Conservation (phyloP, 495 filamentous ascomycete species). For the Penicillium cosmopolitanum region DNA sequence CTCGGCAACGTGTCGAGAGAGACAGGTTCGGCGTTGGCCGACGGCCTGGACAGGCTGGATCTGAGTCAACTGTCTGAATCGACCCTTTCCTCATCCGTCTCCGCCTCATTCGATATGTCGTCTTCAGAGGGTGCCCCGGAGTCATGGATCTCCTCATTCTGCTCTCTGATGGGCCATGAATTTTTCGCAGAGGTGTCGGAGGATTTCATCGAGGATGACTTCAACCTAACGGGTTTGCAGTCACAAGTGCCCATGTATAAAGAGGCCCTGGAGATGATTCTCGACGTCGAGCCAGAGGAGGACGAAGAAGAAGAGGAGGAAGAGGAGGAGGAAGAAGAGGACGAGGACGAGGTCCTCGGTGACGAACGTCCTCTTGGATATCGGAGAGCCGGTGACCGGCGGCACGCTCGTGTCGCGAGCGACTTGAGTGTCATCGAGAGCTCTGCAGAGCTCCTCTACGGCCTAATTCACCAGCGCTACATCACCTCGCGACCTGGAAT, state of each 20-base stretch:
- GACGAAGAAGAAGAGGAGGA: slow-evolving; percentile 79
- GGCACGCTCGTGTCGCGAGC: slow-evolving; percentile 84
- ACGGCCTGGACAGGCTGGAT: slow-evolving; percentile 56
- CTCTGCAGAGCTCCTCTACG: slow-evolving; percentile 95
- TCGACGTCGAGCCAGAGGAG: slow-evolving; percentile 96
- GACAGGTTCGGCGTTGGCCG: slow-evolving; percentile 55
- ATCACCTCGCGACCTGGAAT: slow-evolving; percentile 97
- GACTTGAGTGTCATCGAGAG: slow-evolving; percentile 95
- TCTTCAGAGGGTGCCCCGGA: slow-evolving; percentile 84
- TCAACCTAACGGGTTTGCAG: slow-evolving; percentile 95
- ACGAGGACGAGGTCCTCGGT: slow-evolving; percentile 74
- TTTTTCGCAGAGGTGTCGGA: slow-evolving; percentile 99
- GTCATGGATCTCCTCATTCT: slow-evolving; percentile 98
- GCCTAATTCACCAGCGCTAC: slow-evolving; percentile 96
- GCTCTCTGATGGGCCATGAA: slow-evolving; percentile 91
- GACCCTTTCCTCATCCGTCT: slow-evolving; percentile 51
- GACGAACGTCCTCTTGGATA: slow-evolving; percentile 64
- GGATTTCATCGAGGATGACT: slow-evolving; percentile 99
- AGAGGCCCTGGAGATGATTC: slow-evolving; percentile 95
- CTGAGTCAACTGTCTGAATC: slow-evolving; percentile 55
- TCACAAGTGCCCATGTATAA: slow-evolving; percentile 98
- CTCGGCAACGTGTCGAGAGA: slow-evolving; percentile 58
- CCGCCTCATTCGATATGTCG: slow-evolving; percentile 58
- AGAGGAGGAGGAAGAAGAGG: slow-evolving; percentile 78
- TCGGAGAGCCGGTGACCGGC: slow-evolving; percentile 64